These are phyloP conservation scores for Akanthomyces dipterigenus DNA, from an alignment of 2,329 filamentous ascomycete genomes.

Conservation along the genomic window DNA sequence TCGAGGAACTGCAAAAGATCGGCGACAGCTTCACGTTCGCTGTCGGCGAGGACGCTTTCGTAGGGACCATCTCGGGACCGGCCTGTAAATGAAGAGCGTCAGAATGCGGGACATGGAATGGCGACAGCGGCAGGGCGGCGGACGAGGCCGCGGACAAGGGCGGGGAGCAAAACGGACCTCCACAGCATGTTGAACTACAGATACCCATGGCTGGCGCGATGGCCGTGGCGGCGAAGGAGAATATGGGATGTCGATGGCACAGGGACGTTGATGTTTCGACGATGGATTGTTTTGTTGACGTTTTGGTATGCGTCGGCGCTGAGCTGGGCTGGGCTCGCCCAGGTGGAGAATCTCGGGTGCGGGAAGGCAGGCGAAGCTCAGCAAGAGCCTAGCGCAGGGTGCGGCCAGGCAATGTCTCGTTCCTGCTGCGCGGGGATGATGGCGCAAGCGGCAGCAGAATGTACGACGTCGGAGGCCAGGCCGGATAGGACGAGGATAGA, in stretches of 20 bases:
- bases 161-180: conserved; percentile 27
- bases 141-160: neutral
- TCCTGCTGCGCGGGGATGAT: conserved; percentile 1
- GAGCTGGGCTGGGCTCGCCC: neutral
- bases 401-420: neutral
- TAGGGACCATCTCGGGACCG: conserved; percentile 76
- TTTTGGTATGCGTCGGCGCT: conserved; percentile 5
- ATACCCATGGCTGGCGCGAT: conserved; percentile 47
- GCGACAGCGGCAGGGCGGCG: neutral
- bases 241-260: conserved; percentile 6
- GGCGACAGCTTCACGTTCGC: conserved; percentile 92
- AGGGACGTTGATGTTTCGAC: neutral
- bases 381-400: neutral
- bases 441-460: neutral
- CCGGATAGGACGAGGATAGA: neutral
- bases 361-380: conserved; percentile 9
- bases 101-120: conserved; percentile 4
- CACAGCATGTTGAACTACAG: conserved; percentile 54
- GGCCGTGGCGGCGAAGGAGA: conserved; percentile 12
- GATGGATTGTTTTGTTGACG: conserved; percentile 11
- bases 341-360: conserved; percentile 7
- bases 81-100: conserved; percentile 36
- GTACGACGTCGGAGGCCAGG: neutral
- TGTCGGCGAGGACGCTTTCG: conserved; percentile 85
- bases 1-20: conserved; percentile 93